Conservation (phyloP, 768 basidiomycete species). For the Jaapia argillacea region DNA sequence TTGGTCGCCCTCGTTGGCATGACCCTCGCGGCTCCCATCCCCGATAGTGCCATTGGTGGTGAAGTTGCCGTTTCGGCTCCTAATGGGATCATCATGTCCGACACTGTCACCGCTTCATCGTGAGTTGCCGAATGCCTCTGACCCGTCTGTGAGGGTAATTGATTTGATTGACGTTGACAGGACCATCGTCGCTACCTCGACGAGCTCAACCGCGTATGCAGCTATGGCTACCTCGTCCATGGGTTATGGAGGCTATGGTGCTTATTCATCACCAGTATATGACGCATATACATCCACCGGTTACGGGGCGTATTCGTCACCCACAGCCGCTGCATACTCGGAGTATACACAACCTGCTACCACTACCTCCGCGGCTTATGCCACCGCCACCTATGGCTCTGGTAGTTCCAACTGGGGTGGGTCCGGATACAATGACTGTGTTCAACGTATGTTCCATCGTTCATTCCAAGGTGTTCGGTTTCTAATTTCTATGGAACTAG, state of each 20-base stretch:
- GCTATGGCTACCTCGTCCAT: too few relatives aligned
- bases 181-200: too few relatives aligned
- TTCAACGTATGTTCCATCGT: slow-evolving; percentile 44
- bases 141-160: too few relatives aligned
- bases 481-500: slow-evolving; percentile 20
- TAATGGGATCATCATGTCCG: slow-evolving; percentile 34
- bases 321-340: too few relatives aligned
- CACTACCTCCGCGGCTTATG: slow-evolving; percentile 20
- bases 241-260: too few relatives aligned
- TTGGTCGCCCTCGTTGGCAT: slow-evolving; percentile 43
- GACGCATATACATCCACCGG: too few relatives aligned
- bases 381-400: slow-evolving; percentile 51
- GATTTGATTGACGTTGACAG: too few relatives aligned
- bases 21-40: slow-evolving; percentile 37
- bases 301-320: too few relatives aligned
- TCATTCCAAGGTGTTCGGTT: neutral
- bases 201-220: too few relatives aligned
- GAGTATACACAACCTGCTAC: too few relatives aligned
- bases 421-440: slow-evolving; percentile 55
- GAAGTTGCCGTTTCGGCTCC: slow-evolving; percentile 36
- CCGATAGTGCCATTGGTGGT: slow-evolving; percentile 24
- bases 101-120: slow-evolving; percentile 24
- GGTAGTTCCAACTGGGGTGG: slow-evolving; percentile 49
- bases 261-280: too few relatives aligned
- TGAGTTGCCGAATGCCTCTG: too few relatives aligned